phyloP scores from a whole-genome alignment of 331 rosid species.

The Pyrus hybrid region DNA sequence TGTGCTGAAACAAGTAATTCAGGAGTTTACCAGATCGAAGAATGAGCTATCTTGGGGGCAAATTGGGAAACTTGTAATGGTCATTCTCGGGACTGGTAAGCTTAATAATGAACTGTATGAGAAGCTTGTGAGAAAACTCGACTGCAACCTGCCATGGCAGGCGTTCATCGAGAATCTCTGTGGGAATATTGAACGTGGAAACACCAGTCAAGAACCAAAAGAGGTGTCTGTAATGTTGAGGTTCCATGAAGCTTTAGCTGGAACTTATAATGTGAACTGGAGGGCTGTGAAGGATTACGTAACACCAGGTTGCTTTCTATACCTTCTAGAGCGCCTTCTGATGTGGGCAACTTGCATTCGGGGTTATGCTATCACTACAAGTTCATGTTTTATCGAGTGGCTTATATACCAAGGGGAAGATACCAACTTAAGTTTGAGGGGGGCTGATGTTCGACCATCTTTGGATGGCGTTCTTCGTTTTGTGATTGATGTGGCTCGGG shows the following conservation, averaged over 20 bases:
- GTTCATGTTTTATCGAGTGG: conserved; percentile 61
- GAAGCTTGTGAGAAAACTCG: conserved; percentile 10
- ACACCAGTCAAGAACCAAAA: background rate
- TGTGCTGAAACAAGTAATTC: conserved; percentile 16
- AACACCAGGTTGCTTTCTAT: conserved; percentile 54
- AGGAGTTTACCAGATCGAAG: conserved; percentile 11
- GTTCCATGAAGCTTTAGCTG: conserved; percentile 28
- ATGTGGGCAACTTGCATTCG: conserved; percentile 15
- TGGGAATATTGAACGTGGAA: background rate
- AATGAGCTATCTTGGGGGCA: conserved; percentile 24
- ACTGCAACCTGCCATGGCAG: conserved; percentile 32
- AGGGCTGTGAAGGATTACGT: conserved; percentile 25
- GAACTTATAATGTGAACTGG: conserved; percentile 36
- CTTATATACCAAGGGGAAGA: conserved; percentile 27
- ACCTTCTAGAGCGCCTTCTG: conserved; percentile 58
- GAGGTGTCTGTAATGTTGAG: background rate
- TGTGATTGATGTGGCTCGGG: background rate
- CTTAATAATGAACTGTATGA: background rate
- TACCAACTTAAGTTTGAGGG: background rate
- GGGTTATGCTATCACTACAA: conserved; percentile 35
- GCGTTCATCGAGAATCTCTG: conserved; percentile 26
- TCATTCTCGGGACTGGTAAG: conserved; percentile 35
- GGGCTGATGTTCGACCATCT: background rate
- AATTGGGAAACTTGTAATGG: conserved; percentile 46
- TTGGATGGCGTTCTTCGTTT: background rate